phyloP scores from a whole-genome alignment of 108 stramenopile species.

The Ochromonas danica region DNA sequence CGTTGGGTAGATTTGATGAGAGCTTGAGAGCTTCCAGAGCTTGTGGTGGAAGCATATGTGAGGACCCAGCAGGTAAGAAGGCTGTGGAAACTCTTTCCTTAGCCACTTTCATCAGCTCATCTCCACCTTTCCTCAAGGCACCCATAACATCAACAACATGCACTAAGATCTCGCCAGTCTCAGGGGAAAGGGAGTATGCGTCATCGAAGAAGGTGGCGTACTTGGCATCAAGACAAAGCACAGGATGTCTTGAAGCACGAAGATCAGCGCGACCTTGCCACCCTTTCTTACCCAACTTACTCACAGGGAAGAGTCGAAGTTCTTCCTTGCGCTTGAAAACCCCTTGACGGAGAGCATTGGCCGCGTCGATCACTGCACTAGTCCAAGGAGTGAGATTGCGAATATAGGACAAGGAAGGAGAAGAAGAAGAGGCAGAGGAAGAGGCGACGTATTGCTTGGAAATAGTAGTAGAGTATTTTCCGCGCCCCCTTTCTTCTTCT shows the following conservation, averaged over 20 bases:
- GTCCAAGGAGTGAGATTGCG: slow-evolving; percentile 10
- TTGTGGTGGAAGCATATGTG: slow-evolving; percentile 7
- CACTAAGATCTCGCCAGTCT: slow-evolving; percentile 11
- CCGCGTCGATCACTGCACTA: not conserved
- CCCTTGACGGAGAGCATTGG: not conserved
- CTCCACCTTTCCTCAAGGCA: not conserved
- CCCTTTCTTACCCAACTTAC: not conserved
- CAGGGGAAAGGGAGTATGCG: not conserved
- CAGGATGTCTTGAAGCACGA: not conserved
- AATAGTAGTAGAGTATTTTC: not conserved
- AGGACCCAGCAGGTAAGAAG: not conserved
- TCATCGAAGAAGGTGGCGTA: not conserved
- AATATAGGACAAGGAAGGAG: not conserved
- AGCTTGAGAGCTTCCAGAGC: not conserved
- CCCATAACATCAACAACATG: not conserved
- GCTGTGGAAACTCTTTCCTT: not conserved
- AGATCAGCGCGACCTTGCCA: not conserved
- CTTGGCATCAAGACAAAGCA: not conserved
- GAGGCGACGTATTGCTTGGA: not conserved
- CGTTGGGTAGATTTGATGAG: not conserved
- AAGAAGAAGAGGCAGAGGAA: not conserved
- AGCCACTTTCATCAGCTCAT: not conserved
- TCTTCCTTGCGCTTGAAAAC: not conserved
- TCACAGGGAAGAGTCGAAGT: not conserved
- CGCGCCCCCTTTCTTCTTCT: not conserved